Percentiles rank a stretch among this genome's conserved stretches.
Evolutionary conservation across 768 basidiomycete genomes (phyloP).

Genomic region (Boletellus emodensis): DNA sequence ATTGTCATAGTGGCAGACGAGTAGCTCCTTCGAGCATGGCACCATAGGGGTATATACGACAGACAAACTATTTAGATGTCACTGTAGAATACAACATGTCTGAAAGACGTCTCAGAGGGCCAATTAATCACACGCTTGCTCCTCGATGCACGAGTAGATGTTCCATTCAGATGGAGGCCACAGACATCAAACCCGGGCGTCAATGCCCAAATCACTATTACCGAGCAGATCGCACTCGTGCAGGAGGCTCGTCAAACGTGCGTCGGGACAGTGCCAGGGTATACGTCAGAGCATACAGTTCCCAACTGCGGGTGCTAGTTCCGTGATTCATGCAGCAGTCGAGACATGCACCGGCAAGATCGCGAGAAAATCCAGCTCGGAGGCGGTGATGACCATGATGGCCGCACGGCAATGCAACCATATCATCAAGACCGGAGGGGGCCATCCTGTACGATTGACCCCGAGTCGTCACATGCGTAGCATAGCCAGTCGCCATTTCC

Average conservation of each 20-base stretch:
- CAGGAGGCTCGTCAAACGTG: constrained; percentile 8
- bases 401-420: no score
- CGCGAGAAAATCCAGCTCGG: no score
- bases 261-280: not conserved
- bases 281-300: no score
- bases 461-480: not conserved
- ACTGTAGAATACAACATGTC: no score
- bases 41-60: no score
- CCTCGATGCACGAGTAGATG: not conserved
- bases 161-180: not conserved
- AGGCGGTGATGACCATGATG: no score
- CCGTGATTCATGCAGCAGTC: no score
- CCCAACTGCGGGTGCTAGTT: not conserved
- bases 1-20: constrained; percentile 4
- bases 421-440: no score
- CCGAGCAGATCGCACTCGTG: not conserved
- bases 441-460: no score
- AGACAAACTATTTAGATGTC: no score
- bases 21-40: not conserved
- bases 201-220: not conserved
- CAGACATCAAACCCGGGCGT: not conserved
- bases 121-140: not conserved
- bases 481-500: constrained; percentile 21
- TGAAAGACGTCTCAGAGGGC: no score
- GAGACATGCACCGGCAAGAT: no score